Conservation (phyloP, 495 filamentous ascomycete species). For the Massariosphaeria phaeospora region DNA sequence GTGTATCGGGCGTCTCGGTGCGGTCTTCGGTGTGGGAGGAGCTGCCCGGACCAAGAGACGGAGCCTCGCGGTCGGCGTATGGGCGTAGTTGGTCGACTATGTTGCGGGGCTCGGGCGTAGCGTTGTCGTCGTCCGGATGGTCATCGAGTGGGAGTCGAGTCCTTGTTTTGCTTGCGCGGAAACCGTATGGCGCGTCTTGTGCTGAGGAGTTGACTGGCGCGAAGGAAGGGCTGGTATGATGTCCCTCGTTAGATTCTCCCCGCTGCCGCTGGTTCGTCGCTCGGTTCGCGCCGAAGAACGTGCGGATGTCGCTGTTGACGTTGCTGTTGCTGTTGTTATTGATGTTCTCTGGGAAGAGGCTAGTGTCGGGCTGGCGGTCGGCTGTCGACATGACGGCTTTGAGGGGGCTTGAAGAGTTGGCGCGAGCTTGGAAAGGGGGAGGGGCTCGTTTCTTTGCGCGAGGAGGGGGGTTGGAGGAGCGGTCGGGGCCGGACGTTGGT, state of each 20-base stretch:
- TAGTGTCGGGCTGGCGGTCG: not conserved
- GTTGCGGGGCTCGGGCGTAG: not conserved
- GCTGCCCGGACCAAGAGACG: not conserved
- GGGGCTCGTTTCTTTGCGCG: not conserved
- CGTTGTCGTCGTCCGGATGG: not conserved
- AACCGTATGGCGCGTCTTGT: too few species aligned
- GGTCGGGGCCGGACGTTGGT: too few species aligned
- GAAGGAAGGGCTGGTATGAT: not conserved
- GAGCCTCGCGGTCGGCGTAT: not conserved
- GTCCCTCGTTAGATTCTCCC: not conserved
- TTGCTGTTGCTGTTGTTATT: too few species aligned
- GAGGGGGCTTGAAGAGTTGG: not conserved
- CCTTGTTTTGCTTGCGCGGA: too few species aligned
- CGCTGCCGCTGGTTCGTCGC: not conserved
- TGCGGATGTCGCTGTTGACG: constrained; percentile 32
- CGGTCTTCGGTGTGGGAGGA: not conserved
- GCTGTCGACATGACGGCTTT: not conserved
- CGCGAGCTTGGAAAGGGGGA: not conserved
- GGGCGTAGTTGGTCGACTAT: constrained; percentile 3
- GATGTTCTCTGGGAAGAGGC: constrained; percentile 25
- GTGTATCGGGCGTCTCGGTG: not conserved
- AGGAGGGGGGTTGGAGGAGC: not conserved
- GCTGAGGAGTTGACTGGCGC: not conserved
- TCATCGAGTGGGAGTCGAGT: not conserved
- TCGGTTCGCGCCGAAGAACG: constrained; percentile 22